phyloP scores from a whole-genome alignment of 2,329 filamentous ascomycete genomes.

The Colletotrichum nymphaeae region DNA sequence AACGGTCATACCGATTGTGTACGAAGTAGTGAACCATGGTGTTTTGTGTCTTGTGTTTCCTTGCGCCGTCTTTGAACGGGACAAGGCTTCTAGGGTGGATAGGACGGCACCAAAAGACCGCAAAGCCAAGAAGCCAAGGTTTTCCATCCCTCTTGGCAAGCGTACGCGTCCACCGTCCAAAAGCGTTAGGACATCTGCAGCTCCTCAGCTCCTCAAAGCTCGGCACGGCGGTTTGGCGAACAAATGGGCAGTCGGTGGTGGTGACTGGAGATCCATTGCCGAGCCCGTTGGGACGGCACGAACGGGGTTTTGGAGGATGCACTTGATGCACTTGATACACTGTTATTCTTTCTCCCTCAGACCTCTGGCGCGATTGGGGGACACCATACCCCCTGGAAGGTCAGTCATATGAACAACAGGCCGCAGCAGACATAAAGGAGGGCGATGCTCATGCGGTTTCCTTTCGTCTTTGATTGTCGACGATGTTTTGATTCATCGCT shows the following conservation, averaged over 20 bases:
- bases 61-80: not conserved
- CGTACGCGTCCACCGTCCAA: constrained; percentile 37
- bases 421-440: not conserved
- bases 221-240: constrained; percentile 17
- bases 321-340: not conserved
- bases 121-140: constrained; percentile 12
- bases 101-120: constrained; percentile 23
- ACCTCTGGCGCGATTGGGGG: constrained; percentile 2
- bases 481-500: not conserved
- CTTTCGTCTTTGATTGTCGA: not conserved
- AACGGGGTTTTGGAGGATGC: not conserved
- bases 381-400: not conserved
- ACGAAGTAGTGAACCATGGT: not conserved
- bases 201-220: constrained; percentile 16
- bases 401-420: constrained; percentile 10
- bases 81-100: constrained; percentile 17
- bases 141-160: constrained; percentile 32
- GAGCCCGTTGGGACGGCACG: constrained; percentile 15
- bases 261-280: constrained; percentile 24
- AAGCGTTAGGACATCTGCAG: constrained; percentile 37
- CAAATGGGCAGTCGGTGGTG: constrained; percentile 16
- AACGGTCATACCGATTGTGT: not conserved
- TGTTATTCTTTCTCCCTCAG: not conserved
- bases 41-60: not conserved
- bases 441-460: constrained; percentile 3